Base-by-base conservation (phyloP, 371 early-diverging fungal species). In the Syncephalis fuscata region DNA sequence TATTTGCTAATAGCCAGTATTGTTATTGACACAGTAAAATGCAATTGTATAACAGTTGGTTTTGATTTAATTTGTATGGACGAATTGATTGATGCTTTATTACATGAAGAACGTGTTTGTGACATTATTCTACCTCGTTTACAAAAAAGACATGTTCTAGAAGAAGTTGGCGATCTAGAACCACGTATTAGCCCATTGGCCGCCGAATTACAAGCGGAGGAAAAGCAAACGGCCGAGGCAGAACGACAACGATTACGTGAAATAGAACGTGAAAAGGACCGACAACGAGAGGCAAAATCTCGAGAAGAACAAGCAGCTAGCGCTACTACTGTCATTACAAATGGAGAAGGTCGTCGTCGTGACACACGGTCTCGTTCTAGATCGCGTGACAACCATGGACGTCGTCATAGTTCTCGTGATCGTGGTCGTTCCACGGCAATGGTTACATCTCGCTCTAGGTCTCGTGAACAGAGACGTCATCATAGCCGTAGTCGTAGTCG, bases 71-170 rank as follows among this genome's bases (percentile, higher is more conserved):
- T 79, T 1, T 67, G 73, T 52, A 82, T 97, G 82, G 96, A 96
- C 55, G 81, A 85, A 55, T 88, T 94, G 55, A 74, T 93, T 20
- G 94, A 95, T 57, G 64, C 73, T 20, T 63, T 97, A 26, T 64
- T 97, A 40, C 62, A 63, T 14, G 73, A 84, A 23, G 79, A 84
- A 8, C 75, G 87, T 39, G 85, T 86, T 0, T 95, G 88, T 54
- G 88, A 85, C 62, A 79, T 85, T 3, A 85, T 87, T 23, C 62
- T 97, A 45, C 97, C 97, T 1, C 71, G 82, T 22, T 51, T 97
- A 10, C 69, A 73, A 10, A 82, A 78, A 37, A 71, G 98, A 19
- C 54, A 79, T 53, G 66, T 82, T 2, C 60, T 96, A 15, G 98
- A 92, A 55, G 92, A 93, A 41, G 68, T 70, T 24, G 90, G 81